Evolutionary conservation across 306 rosid species (phyloP).

Genomic region (Glycine tomentella): DNA sequence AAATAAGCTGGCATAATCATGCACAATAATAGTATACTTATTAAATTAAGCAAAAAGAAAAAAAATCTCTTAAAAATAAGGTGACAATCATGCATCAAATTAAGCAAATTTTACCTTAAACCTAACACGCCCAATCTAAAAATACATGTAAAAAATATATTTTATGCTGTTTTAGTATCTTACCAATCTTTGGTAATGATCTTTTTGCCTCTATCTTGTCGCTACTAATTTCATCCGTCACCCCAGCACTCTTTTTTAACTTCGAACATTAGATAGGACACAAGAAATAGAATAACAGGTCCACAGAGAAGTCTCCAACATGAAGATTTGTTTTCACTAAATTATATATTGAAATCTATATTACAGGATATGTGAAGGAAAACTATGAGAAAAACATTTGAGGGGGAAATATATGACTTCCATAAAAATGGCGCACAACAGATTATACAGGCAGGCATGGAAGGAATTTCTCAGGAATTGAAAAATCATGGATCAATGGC

Average conservation of each 20-base stretch:
- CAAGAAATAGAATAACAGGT: background rate
- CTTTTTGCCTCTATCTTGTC: background rate
- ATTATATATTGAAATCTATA: conserved; percentile 21
- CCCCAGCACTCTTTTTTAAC: background rate
- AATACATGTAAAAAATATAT: no score
- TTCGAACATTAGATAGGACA: background rate
- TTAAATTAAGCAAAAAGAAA: background rate
- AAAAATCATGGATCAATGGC: conserved; percentile 49
- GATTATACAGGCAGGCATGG: conserved; percentile 38
- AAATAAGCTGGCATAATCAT: background rate
- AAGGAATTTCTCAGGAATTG: conserved; percentile 27
- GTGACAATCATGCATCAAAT: no score
- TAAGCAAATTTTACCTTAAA: no score
- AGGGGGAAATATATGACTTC: background rate
- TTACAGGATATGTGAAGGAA: conserved; percentile 36
- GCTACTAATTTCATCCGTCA: background rate
- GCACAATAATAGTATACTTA: background rate
- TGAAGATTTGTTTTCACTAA: conserved; percentile 1
- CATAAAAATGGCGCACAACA: conserved; percentile 38
- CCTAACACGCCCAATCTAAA: no score
- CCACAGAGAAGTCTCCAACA: background rate
- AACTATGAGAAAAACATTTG: background rate
- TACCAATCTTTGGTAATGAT: background rate
- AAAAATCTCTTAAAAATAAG: no score
- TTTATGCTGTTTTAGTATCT: background rate